These are phyloP conservation scores for Thelonectria olida DNA, from an alignment of 2,329 filamentous ascomycete genomes.

Conservation along the genomic window DNA sequence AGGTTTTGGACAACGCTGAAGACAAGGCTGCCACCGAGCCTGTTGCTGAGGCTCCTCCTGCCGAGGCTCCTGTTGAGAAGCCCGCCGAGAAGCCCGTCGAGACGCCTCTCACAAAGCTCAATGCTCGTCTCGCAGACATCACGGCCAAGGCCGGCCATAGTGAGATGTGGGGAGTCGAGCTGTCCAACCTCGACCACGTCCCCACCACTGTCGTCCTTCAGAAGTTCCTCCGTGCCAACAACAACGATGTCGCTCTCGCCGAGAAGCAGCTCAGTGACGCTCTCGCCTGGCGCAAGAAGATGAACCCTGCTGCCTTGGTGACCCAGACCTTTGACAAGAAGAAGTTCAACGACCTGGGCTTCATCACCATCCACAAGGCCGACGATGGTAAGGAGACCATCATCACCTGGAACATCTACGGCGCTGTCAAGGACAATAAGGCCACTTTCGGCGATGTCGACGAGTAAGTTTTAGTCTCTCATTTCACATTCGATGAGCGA, in stretches of 20 bases:
- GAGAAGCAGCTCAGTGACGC: conserved; percentile 82
- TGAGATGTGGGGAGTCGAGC: conserved; percentile 88
- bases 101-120: conserved; percentile 63
- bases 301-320: conserved; percentile 74
- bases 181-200: conserved; percentile 67
- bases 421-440: conserved; percentile 82
- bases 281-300: conserved; percentile 83
- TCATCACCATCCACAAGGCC: conserved; percentile 75
- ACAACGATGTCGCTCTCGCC: conserved; percentile 76
- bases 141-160: conserved; percentile 66
- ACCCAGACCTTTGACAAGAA: conserved; percentile 69
- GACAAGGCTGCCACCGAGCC: background rate
- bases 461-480: conserved; percentile 66
- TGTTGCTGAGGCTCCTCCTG: too few species aligned
- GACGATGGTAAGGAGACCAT: conserved; percentile 67
- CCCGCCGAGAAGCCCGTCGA: conserved; percentile 31
- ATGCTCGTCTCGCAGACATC: conserved; percentile 66
- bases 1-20: conserved; percentile 3
- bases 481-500: background rate
- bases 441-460: conserved; percentile 85
- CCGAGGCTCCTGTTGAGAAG: conserved; percentile 9
- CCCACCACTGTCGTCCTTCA: conserved; percentile 87
- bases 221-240: conserved; percentile 93
- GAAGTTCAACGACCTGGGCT: conserved; percentile 84
- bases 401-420: conserved; percentile 94